These are phyloP conservation scores for Poa pratensis DNA, from an alignment of 176 grass and related monocot species.

Conservation along the genomic window DNA sequence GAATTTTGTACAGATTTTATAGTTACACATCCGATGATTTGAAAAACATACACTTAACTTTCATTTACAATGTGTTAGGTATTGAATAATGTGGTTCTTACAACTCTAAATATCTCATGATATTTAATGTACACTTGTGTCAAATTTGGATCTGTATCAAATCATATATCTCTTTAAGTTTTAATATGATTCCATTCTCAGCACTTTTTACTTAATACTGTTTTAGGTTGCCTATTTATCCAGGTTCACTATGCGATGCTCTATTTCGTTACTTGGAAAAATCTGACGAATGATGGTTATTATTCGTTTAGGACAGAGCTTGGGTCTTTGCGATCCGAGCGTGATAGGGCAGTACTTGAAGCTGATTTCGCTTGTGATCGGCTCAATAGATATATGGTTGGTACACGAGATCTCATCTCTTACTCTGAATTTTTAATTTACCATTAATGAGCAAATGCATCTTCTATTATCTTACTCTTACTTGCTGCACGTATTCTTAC, in stretches of 20 bases:
- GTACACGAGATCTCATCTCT: no score
- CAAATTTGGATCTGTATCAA: neutral
- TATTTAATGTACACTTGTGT: neutral
- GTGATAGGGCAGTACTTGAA: constrained; percentile 80
- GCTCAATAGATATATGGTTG: constrained; percentile 68
- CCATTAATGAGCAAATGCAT: no score
- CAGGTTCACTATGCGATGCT: constrained; percentile 4
- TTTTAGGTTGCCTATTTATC: constrained; percentile 30
- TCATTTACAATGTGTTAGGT: no score
- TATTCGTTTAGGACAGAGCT: constrained; percentile 62
- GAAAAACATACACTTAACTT: no score
- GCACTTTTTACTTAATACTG: neutral
- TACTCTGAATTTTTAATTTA: no score
- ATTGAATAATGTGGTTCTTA: no score
- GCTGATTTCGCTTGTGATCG: constrained; percentile 82
- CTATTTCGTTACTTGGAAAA: neutral
- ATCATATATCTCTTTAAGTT: constrained; percentile 1
- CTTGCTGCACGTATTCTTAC: no score
- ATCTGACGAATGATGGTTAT: constrained; percentile 19
- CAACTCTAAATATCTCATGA: no score
- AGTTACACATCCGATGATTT: no score
- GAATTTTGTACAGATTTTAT: no score
- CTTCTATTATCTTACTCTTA: no score
- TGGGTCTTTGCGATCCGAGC: constrained; percentile 60
- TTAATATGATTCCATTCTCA: no score